phyloP scores from a whole-genome alignment of 2,329 filamentous ascomycete genomes.

The Talaromyces sp. region DNA sequence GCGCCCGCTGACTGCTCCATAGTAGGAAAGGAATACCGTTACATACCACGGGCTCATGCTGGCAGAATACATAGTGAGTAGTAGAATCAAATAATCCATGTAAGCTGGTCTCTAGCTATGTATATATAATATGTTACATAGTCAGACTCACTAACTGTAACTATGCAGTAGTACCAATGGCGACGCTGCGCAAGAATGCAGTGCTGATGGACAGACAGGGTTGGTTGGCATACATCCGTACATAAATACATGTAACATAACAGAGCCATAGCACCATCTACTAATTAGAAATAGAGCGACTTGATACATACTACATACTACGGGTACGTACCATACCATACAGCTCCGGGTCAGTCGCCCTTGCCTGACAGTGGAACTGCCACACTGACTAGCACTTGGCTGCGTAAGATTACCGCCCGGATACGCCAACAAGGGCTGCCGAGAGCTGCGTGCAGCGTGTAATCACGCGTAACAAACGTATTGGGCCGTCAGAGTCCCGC shows the following conservation, averaged over 20 bases:
- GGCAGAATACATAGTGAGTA: neutral
- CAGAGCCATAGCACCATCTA: neutral
- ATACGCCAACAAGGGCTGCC: neutral
- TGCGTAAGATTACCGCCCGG: neutral
- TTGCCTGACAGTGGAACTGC: constrained; percentile 5
- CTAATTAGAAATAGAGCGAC: neutral
- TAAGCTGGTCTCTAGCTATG: neutral
- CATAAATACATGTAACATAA: neutral
- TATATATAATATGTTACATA: neutral
- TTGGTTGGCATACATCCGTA: neutral
- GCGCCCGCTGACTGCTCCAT: neutral
- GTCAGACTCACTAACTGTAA: too few relatives aligned
- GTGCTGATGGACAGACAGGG: neutral
- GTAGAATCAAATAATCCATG: neutral
- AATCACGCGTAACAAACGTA: neutral
- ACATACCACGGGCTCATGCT: neutral
- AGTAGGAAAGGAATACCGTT: neutral
- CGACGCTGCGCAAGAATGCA: neutral
- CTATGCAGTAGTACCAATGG: neutral
- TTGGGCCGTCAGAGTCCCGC: neutral
- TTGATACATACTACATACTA: neutral
- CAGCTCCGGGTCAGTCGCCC: neutral
- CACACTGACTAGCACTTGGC: neutral
- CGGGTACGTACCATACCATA: neutral
- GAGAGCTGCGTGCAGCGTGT: neutral